Evolutionary conservation across 2,329 filamentous ascomycete genomes (phyloP).

Genomic region (Colletotrichum sp.): DNA sequence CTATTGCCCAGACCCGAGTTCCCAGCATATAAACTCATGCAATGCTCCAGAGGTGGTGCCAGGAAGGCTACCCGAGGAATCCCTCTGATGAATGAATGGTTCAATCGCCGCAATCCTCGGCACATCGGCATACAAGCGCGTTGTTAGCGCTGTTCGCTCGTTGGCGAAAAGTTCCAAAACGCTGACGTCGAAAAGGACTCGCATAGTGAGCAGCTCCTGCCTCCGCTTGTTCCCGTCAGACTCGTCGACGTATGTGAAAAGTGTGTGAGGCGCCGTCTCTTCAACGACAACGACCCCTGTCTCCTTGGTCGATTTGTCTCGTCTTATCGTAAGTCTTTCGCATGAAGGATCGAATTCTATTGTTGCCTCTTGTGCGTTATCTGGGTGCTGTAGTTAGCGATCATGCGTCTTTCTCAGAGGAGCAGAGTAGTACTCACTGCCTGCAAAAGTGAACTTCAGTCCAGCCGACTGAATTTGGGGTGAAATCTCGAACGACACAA

Average conservation of each 20-base stretch:
- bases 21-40: background rate
- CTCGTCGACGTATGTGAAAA: background rate
- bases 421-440: background rate
- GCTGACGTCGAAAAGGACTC: background rate
- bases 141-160: background rate
- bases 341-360: background rate
- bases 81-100: background rate
- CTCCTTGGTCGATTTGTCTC: background rate
- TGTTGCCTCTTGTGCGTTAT: background rate
- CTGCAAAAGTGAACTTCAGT: background rate
- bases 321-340: background rate
- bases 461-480: background rate
- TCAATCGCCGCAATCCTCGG: background rate
- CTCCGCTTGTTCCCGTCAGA: background rate
- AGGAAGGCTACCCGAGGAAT: too few species aligned
- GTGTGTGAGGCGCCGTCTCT: background rate
- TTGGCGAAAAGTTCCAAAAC: background rate
- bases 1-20: background rate
- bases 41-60: background rate
- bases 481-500: background rate
- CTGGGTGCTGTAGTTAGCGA: fast-evolving
- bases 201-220: background rate
- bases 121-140: background rate
- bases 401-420: fast-evolving
- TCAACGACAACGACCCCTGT: background rate